phyloP scores from a whole-genome alignment of 306 rosid species.

The Luffa aegyptiaca region DNA sequence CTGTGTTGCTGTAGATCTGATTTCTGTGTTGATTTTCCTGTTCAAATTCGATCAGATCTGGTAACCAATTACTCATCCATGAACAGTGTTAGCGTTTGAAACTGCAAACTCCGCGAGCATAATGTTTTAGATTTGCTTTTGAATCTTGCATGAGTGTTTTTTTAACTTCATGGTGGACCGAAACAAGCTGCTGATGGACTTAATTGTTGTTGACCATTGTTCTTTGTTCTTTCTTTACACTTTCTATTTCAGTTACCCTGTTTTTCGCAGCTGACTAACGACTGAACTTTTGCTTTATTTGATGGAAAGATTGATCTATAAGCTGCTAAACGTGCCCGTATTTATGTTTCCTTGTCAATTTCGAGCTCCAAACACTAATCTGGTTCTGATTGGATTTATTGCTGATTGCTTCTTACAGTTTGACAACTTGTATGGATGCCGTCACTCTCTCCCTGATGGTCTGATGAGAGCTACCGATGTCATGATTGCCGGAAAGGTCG shows the following conservation, averaged over 20 bases:
- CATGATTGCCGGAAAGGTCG: conserved; percentile 73
- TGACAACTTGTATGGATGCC: conserved; percentile 74
- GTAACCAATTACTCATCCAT: background rate
- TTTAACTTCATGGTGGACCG: background rate
- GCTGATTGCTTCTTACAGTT: conserved; percentile 27
- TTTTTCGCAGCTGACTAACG: background rate
- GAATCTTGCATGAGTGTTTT: background rate
- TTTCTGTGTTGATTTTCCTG: background rate
- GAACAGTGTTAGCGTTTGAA: background rate
- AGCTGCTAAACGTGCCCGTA: background rate
- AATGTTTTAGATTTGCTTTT: background rate
- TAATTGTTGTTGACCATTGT: background rate
- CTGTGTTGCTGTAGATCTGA: background rate
- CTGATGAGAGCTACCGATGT: conserved; percentile 76
- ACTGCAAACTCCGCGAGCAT: background rate
- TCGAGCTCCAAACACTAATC: background rate
- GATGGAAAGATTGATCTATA: background rate
- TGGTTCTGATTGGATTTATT: background rate
- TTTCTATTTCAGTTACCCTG: background rate
- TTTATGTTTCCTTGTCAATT: background rate
- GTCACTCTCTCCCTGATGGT: conserved; percentile 76
- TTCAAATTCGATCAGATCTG: background rate
- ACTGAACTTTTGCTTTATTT: background rate
- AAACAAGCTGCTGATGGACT: background rate
- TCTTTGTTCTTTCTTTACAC: background rate